Base-by-base conservation (phyloP, 2,329 filamentous ascomycete genomes). In the Penicillium sp. region DNA sequence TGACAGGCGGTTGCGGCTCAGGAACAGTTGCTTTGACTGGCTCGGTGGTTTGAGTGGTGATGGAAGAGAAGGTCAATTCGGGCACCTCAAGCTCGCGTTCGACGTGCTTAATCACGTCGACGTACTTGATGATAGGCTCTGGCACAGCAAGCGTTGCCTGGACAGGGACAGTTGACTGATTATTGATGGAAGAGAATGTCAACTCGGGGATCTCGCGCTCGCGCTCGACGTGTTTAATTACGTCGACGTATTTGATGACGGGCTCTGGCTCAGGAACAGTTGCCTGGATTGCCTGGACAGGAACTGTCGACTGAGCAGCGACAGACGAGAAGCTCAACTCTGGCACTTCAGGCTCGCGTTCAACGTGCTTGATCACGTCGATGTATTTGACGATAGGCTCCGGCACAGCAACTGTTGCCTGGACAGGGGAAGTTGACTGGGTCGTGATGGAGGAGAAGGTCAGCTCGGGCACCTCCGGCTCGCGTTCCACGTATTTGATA, bases 271-370 rank as follows among this genome's bases (percentile, higher is more conserved):
- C 59, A 34, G 63, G 52, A 36, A 64, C 43, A 34, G 46, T 40
- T 19, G 48, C 53, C 45, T 38, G 41, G 9, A 52, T 43, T n/a
- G 53, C 46, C 16, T 44, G 23, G 13, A 63, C 43, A n/a, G 70
- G 70, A 36, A 64, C 62, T 16, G 66, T 71, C 6, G 59, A 59
- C 58, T 75, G 68, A 2, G 69, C 63, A 16, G 67, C 51, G 49
- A 78, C 69, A 25, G 67, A 60, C 1, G 76, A 77, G 36, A 77
- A 50, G 2, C 65, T 65, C 29, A 68, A 57, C 44, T 61, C 57
- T 31, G 59, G 63, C 25, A 68, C 57, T 27, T 59, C 46, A 36
- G 53, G 9, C 55, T 57, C 34, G 55, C 34, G 47, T 27, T 55
- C 53, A 10, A 55, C 53, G 11, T 50, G 29, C 10, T 55, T 55